A percentile compares a stretch with the other conserved stretches of the same genome.
phyloP scores from a whole-genome alignment of 768 basidiomycete genomes.

The Lactarius hatsudake region DNA sequence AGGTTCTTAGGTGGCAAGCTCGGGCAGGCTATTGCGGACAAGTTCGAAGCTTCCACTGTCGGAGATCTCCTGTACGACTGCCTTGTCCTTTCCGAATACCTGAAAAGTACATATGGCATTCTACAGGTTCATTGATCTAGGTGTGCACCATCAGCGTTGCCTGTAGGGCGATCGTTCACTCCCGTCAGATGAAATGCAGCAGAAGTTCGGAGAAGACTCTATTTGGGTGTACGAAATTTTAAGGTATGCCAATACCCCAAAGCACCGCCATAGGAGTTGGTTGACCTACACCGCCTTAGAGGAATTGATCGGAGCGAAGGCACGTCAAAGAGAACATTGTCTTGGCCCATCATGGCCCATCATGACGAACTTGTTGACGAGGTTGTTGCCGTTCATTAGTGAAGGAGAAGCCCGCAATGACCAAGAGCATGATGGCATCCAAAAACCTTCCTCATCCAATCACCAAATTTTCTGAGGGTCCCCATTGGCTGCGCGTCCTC shows the following conservation, averaged over 20 bases:
- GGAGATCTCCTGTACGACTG: conserved; percentile 78
- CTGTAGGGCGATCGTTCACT: background rate
- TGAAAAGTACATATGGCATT: background rate
- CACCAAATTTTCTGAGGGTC: conserved; percentile 67
- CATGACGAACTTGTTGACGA: background rate
- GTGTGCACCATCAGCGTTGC: conserved; percentile 34
- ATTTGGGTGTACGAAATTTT: conserved; percentile 93
- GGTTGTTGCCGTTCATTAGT: conserved; percentile 46
- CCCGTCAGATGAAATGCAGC: conserved; percentile 40
- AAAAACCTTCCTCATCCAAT: conserved; percentile 88
- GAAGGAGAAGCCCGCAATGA: conserved; percentile 74
- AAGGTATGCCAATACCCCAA: conserved; percentile 50
- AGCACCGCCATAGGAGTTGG: background rate
- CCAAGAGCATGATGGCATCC: conserved; percentile 94
- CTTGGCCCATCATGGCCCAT: background rate
- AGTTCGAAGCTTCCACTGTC: conserved; percentile 87
- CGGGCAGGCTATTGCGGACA: conserved; percentile 79
- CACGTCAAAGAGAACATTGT: conserved; percentile 31
- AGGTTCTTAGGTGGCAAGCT: conserved; percentile 94
- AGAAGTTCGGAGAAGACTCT: conserved; percentile 74
- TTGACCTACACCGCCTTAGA: conserved; percentile 36
- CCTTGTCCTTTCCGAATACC: background rate
- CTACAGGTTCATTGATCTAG: conserved; percentile 55
- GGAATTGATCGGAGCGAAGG: conserved; percentile 91
- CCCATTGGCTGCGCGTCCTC: conserved; percentile 89